Conservation (phyloP, 257 asterid genomes). For the Paulownia fortunei region DNA sequence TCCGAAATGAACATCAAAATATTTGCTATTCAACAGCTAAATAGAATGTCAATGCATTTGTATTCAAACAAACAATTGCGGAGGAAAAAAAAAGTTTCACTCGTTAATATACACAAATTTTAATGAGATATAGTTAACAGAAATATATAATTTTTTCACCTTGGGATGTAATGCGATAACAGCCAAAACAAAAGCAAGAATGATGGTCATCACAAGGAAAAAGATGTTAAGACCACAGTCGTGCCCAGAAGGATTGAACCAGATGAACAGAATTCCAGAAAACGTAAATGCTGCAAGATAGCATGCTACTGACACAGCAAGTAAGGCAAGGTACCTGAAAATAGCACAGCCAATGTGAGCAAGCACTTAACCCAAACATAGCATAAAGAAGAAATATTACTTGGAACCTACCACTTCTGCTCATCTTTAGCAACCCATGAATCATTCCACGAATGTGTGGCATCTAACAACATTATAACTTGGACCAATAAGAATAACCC, state of each 20-base stretch:
- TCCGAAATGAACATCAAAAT: too few relatives aligned
- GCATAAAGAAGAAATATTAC: slow-evolving; percentile 17
- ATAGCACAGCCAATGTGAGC: slow-evolving; percentile 30
- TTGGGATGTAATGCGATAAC: slow-evolving; percentile 82
- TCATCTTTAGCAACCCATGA: slow-evolving; percentile 99
- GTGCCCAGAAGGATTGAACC: slow-evolving; percentile 97
- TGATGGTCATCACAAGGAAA: slow-evolving; percentile 89
- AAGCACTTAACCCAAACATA: slow-evolving; percentile 19
- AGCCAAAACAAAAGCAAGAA: slow-evolving; percentile 79
- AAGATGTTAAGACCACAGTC: slow-evolving; percentile 93
- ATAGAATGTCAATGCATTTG: neutral
- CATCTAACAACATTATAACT: slow-evolving; percentile 80
- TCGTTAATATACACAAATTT: neutral
- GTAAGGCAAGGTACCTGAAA: slow-evolving; percentile 85
- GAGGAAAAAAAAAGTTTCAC: neutral
- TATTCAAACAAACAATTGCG: neutral
- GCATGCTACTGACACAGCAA: slow-evolving; percentile 77
- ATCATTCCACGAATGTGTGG: slow-evolving; percentile 96
- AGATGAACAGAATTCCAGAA: slow-evolving; percentile 84
- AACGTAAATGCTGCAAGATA: slow-evolving; percentile 73
- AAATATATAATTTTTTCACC: slow-evolving; percentile 47
- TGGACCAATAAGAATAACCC: slow-evolving; percentile 90
- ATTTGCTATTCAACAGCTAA: too few relatives aligned
- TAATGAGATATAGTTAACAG: neutral
- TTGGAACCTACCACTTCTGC: slow-evolving; percentile 73